A percentile compares a stretch with the other conserved stretches of the same genome.
Conservation (phyloP, 2,329 filamentous ascomycete species). For the Tolypocladium ovalisporum region DNA sequence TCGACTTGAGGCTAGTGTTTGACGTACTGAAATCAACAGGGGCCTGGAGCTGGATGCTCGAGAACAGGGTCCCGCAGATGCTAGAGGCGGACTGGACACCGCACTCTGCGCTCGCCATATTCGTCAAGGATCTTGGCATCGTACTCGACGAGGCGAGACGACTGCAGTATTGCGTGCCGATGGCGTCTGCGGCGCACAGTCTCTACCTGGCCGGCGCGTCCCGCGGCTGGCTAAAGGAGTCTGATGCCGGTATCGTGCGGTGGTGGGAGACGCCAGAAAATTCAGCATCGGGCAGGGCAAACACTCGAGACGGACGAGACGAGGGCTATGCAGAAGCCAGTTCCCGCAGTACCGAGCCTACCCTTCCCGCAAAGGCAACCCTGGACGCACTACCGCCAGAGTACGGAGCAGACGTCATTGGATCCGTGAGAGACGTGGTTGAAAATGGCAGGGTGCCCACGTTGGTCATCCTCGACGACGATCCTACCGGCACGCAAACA, state of each 20-base stretch:
- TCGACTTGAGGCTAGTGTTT: conserved; percentile 36
- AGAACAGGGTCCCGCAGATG: conserved; percentile 22
- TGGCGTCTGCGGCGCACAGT: conserved; percentile 18
- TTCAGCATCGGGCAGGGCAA: conserved; percentile 9
- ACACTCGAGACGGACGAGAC: not conserved
- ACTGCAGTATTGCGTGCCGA: conserved; percentile 14
- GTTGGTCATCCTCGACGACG: conserved; percentile 38
- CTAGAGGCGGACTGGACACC: conserved; percentile 23
- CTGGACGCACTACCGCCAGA: conserved; percentile 12
- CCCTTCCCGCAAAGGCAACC: conserved; percentile 10
- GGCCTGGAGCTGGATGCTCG: conserved; percentile 26
- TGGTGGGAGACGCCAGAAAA: conserved; percentile 24
- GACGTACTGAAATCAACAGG: conserved; percentile 32
- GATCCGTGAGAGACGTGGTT: conserved; percentile 8
- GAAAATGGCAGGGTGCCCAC: conserved; percentile 13
- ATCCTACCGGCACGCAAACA: conserved; percentile 49
- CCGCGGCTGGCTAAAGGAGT: conserved; percentile 19
- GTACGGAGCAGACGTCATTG: conserved; percentile 10
- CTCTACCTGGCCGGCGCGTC: conserved; percentile 20
- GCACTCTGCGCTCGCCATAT: conserved; percentile 22
- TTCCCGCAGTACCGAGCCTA: not conserved
- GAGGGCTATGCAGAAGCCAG: not conserved
- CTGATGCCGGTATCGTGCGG: conserved; percentile 22
- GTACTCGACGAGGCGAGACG: conserved; percentile 20
- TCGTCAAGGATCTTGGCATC: conserved; percentile 23